Conservation (phyloP, 148 eudicot genomes). For the Rhododendron griersonianum region DNA sequence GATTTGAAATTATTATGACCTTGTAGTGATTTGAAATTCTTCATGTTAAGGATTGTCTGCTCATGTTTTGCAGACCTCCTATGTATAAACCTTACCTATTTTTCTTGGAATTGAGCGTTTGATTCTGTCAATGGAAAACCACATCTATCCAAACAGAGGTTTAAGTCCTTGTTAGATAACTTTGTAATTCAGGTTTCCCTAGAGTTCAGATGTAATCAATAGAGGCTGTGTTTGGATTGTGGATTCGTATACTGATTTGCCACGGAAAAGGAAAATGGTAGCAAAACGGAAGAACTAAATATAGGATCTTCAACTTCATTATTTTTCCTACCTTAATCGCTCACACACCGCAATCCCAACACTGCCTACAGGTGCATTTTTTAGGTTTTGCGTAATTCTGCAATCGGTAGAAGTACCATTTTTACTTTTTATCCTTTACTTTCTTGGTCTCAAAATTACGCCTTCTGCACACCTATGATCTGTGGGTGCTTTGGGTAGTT, state of each 20-base stretch:
- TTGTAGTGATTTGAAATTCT: not conserved
- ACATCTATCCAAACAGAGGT: not conserved
- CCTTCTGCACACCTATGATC: not conserved
- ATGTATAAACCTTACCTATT: not conserved
- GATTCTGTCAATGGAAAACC: not conserved
- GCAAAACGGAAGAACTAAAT: not conserved
- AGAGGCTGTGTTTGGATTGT: not conserved
- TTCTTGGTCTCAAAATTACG: not conserved
- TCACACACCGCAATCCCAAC: not conserved
- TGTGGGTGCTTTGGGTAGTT: not conserved
- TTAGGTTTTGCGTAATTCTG: not conserved
- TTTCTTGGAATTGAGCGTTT: not conserved
- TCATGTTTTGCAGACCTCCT: not conserved
- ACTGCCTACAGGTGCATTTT: not conserved
- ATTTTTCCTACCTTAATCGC: not conserved
- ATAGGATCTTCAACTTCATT: not conserved
- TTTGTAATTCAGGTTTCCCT: not conserved
- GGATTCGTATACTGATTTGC: not conserved
- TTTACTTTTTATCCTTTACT: not conserved
- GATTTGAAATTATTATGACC: not conserved
- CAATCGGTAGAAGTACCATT: not conserved
- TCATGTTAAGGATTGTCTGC: not conserved
- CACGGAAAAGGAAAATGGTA: not conserved
- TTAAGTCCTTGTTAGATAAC: not conserved
- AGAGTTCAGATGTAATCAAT: not conserved